phyloP scores from a whole-genome alignment of 2,329 filamentous ascomycete genomes.

The Colletotrichum liriopes region DNA sequence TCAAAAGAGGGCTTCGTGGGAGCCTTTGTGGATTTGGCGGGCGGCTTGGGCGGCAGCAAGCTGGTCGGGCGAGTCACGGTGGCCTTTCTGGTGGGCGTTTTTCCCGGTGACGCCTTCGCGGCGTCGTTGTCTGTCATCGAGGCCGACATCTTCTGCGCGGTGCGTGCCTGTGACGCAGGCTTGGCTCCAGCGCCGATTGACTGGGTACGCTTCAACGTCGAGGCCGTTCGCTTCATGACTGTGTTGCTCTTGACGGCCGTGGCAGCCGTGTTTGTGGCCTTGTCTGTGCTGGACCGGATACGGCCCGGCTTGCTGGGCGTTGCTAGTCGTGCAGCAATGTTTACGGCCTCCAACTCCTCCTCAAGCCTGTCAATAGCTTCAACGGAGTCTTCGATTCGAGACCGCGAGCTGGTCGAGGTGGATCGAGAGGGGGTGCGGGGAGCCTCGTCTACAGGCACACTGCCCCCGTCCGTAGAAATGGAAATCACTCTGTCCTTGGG shows the following conservation, averaged over 20 bases:
- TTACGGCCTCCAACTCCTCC: constrained; percentile 72
- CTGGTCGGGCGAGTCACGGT: constrained; percentile 56
- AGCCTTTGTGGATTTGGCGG: constrained; percentile 68
- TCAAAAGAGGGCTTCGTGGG: constrained; percentile 72
- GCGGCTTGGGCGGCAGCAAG: constrained; percentile 62
- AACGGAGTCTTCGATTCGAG: constrained; percentile 75
- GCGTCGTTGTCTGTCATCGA: constrained; percentile 52
- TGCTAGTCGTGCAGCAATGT: constrained; percentile 55
- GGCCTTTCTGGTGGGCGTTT: constrained; percentile 46
- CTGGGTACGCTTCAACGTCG: constrained; percentile 46
- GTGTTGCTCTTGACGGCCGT: neutral
- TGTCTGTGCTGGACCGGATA: neutral
- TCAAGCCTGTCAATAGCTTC: constrained; percentile 75
- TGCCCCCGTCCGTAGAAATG: constrained; percentile 28
- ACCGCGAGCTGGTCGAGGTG: constrained; percentile 47
- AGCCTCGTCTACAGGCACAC: neutral
- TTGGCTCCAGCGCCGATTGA: constrained; percentile 61
- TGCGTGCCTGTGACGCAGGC: constrained; percentile 52
- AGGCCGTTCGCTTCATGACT: neutral
- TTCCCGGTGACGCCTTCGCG: constrained; percentile 44
- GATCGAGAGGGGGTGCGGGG: constrained; percentile 36
- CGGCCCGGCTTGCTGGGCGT: constrained; percentile 47
- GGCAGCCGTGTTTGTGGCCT: neutral
- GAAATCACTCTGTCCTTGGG: constrained; percentile 30
- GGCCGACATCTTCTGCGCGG: constrained; percentile 59